Conservation (phyloP, 352 stramenopile species). For the Phytophthora sp. region DNA sequence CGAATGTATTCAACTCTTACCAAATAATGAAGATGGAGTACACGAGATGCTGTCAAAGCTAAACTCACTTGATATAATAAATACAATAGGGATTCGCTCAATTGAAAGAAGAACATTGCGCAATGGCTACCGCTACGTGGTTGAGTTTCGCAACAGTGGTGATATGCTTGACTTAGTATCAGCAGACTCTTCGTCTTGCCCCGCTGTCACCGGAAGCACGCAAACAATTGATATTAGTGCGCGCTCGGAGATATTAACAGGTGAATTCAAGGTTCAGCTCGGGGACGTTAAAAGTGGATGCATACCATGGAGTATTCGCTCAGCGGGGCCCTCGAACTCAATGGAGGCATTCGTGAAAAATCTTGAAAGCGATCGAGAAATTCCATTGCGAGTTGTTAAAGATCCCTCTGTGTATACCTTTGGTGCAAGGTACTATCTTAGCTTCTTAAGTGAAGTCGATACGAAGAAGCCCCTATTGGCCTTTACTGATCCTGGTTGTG, state of each 20-base stretch:
- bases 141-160: constrained; percentile 58
- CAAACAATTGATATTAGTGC: constrained; percentile 76
- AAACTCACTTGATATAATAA: constrained; percentile 42
- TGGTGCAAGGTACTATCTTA: constrained; percentile 55
- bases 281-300: constrained; percentile 46
- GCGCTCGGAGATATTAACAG: constrained; percentile 43
- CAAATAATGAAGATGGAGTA: constrained; percentile 43
- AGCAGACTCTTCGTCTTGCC: constrained; percentile 40
- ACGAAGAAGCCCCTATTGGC: constrained; percentile 38
- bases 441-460: constrained; percentile 49
- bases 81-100: constrained; percentile 59
- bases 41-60: constrained; percentile 54
- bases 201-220: constrained; percentile 37
- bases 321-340: constrained; percentile 36
- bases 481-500: constrained; percentile 35
- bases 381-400: constrained; percentile 51
- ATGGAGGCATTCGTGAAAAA: constrained; percentile 45
- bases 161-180: constrained; percentile 62
- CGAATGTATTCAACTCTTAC: constrained; percentile 55
- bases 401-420: constrained; percentile 43
- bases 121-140: constrained; percentile 61
- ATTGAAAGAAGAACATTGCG: constrained; percentile 24
- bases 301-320: constrained; percentile 52
- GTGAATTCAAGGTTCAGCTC: constrained; percentile 48
- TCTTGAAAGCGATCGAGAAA: constrained; percentile 41